Evolutionary conservation across 2,329 filamentous ascomycete genomes (phyloP), one percentile per base, ranked within the genome.

Genomic region (Rutstroemia sp.): DNA sequence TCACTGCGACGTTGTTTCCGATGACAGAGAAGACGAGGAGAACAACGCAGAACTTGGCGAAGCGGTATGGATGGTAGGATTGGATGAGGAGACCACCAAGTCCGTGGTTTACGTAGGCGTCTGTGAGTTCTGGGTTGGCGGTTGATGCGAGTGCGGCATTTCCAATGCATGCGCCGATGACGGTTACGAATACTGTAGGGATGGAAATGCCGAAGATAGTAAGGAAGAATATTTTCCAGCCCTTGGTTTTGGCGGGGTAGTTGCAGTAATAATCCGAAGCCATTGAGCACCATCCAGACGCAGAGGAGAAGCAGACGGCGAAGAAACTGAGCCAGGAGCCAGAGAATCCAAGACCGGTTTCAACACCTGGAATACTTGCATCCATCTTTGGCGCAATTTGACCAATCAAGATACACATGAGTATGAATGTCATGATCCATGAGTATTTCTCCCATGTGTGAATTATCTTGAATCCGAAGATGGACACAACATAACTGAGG

Each of bases 381-480:
- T 76, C 72, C 9, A 76, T 69, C 53, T 76, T 73, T 6, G 66
- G 67, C 9, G 71, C 75, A 1, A 75, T 72, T 66, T 78, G 69
- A 16, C 73, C 75, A 51, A 77, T 73, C 54, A 79, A 73, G 54
- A 79, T 68, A 57, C 74, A 68, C 61, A 78, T 71, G 38, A 77
- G 70, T 59, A 77, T 71, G 61, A 77, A 71, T 54, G 73, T 75
- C 52, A 72, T 61, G 58, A 76, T 70, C 75, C 75, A 78, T 2
- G 75, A 73, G 58, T 77, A 78, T 54, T 74, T 74, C 66, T 78
- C 76, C 60, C 73, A 77, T 0, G 73, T 68, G 49, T 77, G 66
- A 54, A 78, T 75, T 25, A 74, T 66, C 19, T 68, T 68, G 38
- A 77, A 71, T 7, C 67, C 67, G 42, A 68, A 68, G 25, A 68